A percentile compares a stretch with the other conserved stretches of the same genome.
phyloP scores from a whole-genome alignment of 306 rosid genomes.

The Chamaecrista fasciculata region DNA sequence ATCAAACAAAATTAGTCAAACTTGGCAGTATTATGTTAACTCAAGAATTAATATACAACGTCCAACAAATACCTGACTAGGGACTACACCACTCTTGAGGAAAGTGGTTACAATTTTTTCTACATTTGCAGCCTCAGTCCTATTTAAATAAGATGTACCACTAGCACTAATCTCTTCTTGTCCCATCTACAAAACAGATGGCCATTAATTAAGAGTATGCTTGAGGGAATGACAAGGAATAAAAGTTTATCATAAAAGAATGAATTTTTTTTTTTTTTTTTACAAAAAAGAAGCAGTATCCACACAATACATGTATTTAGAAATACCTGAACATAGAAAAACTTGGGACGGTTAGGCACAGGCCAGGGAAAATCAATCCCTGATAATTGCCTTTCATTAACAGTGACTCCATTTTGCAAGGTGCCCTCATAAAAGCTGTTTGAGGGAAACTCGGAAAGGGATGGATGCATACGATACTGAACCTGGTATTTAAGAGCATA shows the following conservation, averaged over 20 bases:
- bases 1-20: neutral
- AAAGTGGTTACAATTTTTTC: slow-evolving; percentile 97
- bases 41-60: neutral
- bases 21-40: too few species aligned
- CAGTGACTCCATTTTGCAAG: slow-evolving; percentile 94
- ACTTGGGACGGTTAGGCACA: slow-evolving; percentile 97
- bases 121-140: slow-evolving; percentile 98
- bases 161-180: slow-evolving; percentile 99
- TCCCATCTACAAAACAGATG: slow-evolving; percentile 73
- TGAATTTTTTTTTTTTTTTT: too few species aligned
- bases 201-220: neutral
- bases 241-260: neutral
- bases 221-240: neutral
- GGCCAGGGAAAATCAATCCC: slow-evolving; percentile 99
- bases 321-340: slow-evolving; percentile 92
- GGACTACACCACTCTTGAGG: slow-evolving; percentile 93
- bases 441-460: slow-evolving; percentile 93
- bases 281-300: too few species aligned
- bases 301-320: neutral
- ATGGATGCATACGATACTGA: slow-evolving; percentile 98
- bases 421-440: slow-evolving; percentile 98
- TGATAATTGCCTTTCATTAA: slow-evolving; percentile 84
- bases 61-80: slow-evolving; percentile 73
- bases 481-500: slow-evolving; percentile 53
- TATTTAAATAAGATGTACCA: slow-evolving; percentile 93